These are phyloP conservation scores for Cornus florida DNA, from an alignment of 148 eudicot genomes.

Conservation along the genomic window DNA sequence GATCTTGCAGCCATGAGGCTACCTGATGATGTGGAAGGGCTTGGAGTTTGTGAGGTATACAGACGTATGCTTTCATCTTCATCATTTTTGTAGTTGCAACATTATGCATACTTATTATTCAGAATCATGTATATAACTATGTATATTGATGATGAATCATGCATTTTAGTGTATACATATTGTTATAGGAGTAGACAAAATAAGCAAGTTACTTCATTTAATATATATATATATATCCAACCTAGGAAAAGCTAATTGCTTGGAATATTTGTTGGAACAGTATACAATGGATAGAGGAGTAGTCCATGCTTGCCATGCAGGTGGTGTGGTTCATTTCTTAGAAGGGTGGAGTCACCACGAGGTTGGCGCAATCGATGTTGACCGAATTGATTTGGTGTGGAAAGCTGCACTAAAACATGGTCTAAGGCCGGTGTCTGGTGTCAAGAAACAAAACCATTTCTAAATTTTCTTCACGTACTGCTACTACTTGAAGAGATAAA, in stretches of 20 bases:
- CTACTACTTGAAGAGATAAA: not conserved
- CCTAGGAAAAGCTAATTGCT: no score
- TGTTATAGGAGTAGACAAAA: no score
- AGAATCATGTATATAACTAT: no score
- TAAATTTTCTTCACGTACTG: not conserved
- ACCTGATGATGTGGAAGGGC: conserved; percentile 65
- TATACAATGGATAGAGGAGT: conserved; percentile 80
- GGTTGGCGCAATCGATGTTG: conserved; percentile 79
- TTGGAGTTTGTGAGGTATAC: conserved; percentile 61
- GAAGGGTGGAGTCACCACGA: conserved; percentile 84
- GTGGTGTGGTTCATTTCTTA: conserved; percentile 67
- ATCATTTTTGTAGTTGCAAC: not conserved
- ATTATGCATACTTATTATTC: not conserved
- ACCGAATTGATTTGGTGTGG: conserved; percentile 76
- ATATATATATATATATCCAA: no score
- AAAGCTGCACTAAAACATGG: conserved; percentile 76
- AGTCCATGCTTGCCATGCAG: conserved; percentile 89
- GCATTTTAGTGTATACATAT: no score
- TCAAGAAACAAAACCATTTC: not conserved
- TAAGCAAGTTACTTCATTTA: no score
- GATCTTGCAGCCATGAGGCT: conserved; percentile 79
- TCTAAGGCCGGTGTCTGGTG: conserved; percentile 42
- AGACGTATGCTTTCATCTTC: no score
- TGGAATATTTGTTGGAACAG: conserved; percentile 25
- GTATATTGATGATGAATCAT: no score